These are phyloP conservation scores for Telopea speciosissima DNA, from an alignment of 177 flowering plant genomes.

Conservation along the genomic window DNA sequence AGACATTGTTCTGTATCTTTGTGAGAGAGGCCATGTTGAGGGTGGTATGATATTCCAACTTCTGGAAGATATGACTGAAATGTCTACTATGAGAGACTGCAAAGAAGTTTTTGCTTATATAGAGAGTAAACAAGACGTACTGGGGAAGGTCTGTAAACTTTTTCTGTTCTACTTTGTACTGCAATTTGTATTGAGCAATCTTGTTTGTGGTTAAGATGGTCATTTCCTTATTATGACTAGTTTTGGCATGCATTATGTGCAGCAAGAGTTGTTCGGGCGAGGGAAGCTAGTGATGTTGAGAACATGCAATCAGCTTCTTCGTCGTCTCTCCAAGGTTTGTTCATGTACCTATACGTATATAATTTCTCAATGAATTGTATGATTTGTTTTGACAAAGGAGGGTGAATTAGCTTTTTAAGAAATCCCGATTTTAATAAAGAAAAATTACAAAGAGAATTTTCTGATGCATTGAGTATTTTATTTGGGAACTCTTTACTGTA, in stretches of 20 bases:
- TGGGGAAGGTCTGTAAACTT: conserved; percentile 65
- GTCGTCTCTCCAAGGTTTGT: conserved; percentile 88
- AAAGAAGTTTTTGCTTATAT: conserved; percentile 91
- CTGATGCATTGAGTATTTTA: background rate
- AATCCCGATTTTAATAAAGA: background rate
- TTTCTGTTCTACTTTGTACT: background rate
- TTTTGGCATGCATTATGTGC: conserved; percentile 14
- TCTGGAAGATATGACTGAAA: conserved; percentile 96
- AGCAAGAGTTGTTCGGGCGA: conserved; percentile 95
- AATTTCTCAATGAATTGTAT: background rate
- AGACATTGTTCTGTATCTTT: conserved; percentile 94
- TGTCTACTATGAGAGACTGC: conserved; percentile 97
- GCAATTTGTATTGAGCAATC: background rate
- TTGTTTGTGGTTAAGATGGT: background rate
- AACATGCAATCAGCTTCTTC: conserved; percentile 98
- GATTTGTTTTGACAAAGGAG: background rate
- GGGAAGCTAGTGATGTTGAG: conserved; percentile 99
- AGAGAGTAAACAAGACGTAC: conserved; percentile 92
- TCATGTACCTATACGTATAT: background rate
- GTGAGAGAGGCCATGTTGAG: conserved; percentile 94
- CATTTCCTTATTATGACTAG: background rate
- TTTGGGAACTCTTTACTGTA: no score
- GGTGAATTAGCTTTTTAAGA: background rate
- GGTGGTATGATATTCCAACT: conserved; percentile 99
- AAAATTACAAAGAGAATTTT: no score